These are phyloP conservation scores for Ophiognomonia clavigignenti-juglandacearum DNA, from an alignment of 2,329 filamentous ascomycete species.

Conservation along the genomic window DNA sequence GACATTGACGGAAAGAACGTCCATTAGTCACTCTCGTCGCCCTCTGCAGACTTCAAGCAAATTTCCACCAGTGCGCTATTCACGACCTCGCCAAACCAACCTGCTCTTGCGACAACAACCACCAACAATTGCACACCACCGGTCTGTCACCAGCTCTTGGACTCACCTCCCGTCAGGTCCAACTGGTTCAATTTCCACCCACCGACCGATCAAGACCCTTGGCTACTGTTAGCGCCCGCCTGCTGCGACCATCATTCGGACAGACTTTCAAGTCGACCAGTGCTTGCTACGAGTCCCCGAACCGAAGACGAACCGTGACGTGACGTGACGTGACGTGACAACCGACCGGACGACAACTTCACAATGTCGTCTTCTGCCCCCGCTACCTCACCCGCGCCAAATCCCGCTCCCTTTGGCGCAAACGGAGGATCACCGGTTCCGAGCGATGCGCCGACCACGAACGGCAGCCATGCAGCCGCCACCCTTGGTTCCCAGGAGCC, in stretches of 20 bases:
- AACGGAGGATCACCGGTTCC: slow-evolving; percentile 14
- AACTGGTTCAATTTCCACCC: slow-evolving; percentile 3
- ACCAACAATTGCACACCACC: not conserved
- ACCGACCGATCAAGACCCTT: not conserved
- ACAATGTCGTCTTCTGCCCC: slow-evolving; percentile 14
- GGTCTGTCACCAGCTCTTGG: slow-evolving; percentile 2
- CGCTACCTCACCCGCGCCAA: slow-evolving; percentile 8
- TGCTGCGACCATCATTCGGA: too few relatives aligned
- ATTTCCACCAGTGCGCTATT: too few relatives aligned
- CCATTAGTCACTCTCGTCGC: slow-evolving; percentile 9
- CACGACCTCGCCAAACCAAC: too few relatives aligned
- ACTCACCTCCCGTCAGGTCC: slow-evolving; percentile 7
- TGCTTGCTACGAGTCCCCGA: slow-evolving; percentile 2
- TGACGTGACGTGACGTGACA: too few relatives aligned
- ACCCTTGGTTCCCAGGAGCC: slow-evolving; percentile 28
- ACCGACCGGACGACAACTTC: not conserved
- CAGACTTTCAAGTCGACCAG: too few relatives aligned
- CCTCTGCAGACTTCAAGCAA: too few relatives aligned
- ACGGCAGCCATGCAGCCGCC: slow-evolving; percentile 26
- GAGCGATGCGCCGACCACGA: slow-evolving; percentile 26
- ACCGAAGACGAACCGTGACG: too few relatives aligned
- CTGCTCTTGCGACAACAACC: not conserved
- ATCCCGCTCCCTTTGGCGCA: not conserved
- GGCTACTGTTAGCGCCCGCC: slow-evolving; percentile 2
- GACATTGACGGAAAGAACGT: too few relatives aligned